Conservation (phyloP, 78 protist species). For the Cavenderia fasciculata region DNA sequence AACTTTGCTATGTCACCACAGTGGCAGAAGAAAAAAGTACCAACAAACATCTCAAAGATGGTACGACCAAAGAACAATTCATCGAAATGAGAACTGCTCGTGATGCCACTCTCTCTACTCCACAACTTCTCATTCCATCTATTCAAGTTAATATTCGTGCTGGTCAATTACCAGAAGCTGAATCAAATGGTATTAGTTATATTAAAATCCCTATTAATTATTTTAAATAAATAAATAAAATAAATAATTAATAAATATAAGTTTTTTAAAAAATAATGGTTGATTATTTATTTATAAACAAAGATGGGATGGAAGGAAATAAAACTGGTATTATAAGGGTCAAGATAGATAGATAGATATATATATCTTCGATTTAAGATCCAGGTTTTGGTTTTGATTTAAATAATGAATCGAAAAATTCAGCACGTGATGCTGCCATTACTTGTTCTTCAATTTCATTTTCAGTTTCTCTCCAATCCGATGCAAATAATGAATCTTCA, state of each 20-base stretch:
- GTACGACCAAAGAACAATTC: conserved; percentile 59
- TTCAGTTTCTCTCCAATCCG: conserved; percentile 74
- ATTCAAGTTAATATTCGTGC: conserved; percentile 81
- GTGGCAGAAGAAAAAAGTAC: conserved; percentile 48
- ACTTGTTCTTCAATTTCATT: conserved; percentile 73
- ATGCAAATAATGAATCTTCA: conserved; percentile 37
- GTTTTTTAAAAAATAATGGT: no score
- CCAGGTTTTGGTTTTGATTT: no score
- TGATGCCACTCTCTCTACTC: conserved; percentile 75
- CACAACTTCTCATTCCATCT: conserved; percentile 76
- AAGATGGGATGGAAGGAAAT: no score
- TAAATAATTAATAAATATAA: no score
- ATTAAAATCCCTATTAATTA: conserved; percentile 71
- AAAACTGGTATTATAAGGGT: no score
- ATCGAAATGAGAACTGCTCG: conserved; percentile 65
- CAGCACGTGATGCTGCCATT: conserved; percentile 59
- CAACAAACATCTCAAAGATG: conserved; percentile 74
- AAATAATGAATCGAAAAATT: conserved; percentile 40
- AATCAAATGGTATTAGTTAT: conserved; percentile 70
- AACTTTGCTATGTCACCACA: conserved; percentile 28
- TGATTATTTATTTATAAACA: no score
- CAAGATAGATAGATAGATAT: no score
- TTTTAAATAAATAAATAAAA: no score
- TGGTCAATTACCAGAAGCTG: conserved; percentile 79
- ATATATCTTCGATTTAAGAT: no score